phyloP scores from a whole-genome alignment of 768 basidiomycete genomes.

The Hygrocybe coccinea region DNA sequence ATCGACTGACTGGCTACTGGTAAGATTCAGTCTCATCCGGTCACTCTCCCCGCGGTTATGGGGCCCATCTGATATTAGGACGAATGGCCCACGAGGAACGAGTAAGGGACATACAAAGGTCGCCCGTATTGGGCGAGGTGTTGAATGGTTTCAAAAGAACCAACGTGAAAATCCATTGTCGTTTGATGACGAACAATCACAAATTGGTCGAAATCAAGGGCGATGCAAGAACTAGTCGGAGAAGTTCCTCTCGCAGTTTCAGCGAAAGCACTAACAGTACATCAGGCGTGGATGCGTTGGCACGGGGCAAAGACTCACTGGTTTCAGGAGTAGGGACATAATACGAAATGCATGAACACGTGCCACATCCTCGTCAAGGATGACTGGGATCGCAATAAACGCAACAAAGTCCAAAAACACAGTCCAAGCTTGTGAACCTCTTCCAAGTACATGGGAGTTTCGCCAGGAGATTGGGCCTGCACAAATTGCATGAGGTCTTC shows the following conservation, averaged over 20 bases:
- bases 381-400: conserved; percentile 9
- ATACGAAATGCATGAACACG: conserved; percentile 10
- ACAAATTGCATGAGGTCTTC: conserved; percentile 1
- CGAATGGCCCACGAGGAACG: not conserved
- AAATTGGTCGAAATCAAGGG: conserved; percentile 16
- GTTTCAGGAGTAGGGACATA: conserved; percentile 5
- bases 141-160: conserved; percentile 2
- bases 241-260: conserved; percentile 9
- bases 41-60: too few relatives aligned
- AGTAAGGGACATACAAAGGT: conserved; percentile 8
- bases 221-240: conserved; percentile 9
- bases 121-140: conserved; percentile 5
- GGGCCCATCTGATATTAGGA: not conserved
- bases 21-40: too few relatives aligned
- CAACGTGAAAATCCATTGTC: not conserved
- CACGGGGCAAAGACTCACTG: conserved; percentile 6
- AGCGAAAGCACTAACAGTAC: conserved; percentile 9
- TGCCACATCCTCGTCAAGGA: conserved; percentile 11
- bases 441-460: conserved; percentile 11
- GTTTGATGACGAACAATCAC: not conserved
- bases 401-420: conserved; percentile 10
- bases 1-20: too few relatives aligned
- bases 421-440: conserved; percentile 12
- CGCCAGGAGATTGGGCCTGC: not conserved
- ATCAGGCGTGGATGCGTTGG: not conserved